Conservation (phyloP, 306 rosid species). For the Cucumis sativus region Cucumber_9930_V3 NC_026657.2:29617001-29617500, state of each 20-base stretch:
- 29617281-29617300: constrained; percentile 64
- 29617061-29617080: too few species aligned
- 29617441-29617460: constrained; percentile 59
- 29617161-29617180: constrained; percentile 88
- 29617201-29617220: constrained; percentile 75
- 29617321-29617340: constrained; percentile 42
- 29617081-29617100: background rate
- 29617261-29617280: constrained; percentile 18
- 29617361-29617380: constrained; percentile 90
- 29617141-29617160: constrained; percentile 83
- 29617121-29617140: constrained; percentile 91
- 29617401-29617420: constrained; percentile 31
- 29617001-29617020: constrained; percentile 96
- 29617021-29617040: constrained; percentile 17
- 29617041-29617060: constrained; percentile 9
- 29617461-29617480: constrained; percentile 53
- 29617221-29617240: constrained; percentile 34
- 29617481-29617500: constrained; percentile 56
- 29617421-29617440: constrained; percentile 35
- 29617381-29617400: constrained; percentile 71
- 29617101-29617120: constrained; percentile 83
- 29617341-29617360: constrained; percentile 78
- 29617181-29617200: constrained; percentile 92
- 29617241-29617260: constrained; percentile 21
- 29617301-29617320: constrained; percentile 79